phyloP scores from a whole-genome alignment of 108 stramenopile species.

The Aurantiochytrium sp. region DNA sequence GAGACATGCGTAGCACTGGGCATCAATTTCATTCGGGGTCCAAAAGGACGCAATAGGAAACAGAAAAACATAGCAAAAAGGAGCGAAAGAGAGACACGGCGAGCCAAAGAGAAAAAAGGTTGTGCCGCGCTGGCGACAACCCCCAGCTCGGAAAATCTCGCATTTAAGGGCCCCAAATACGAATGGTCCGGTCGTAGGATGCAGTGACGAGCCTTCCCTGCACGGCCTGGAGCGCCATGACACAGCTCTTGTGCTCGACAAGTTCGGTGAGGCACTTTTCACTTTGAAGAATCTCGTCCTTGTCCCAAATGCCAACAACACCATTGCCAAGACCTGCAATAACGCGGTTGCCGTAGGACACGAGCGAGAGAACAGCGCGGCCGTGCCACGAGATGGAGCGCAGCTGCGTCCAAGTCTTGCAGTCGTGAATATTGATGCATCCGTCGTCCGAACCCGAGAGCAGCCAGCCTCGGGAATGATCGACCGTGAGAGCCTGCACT shows the following conservation, averaged over 20 bases:
- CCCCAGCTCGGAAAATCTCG: too few species aligned
- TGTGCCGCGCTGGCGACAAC: too few species aligned
- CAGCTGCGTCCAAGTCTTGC: background rate
- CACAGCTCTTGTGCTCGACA: constrained; percentile 10
- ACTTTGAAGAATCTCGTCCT: background rate
- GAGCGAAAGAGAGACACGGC: too few species aligned
- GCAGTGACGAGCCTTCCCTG: background rate
- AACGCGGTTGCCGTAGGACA: background rate
- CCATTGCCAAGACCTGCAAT: background rate
- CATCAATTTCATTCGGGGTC: too few species aligned
- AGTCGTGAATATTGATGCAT: constrained; percentile 5
- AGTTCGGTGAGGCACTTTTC: background rate
- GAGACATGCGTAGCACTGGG: too few species aligned
- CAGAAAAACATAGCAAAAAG: too few species aligned
- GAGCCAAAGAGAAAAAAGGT: too few species aligned
- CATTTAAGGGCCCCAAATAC: background rate
- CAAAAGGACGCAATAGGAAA: too few species aligned
- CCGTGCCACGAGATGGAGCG: background rate
- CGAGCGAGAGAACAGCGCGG: background rate
- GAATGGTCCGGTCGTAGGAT: background rate
- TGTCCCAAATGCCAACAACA: background rate
- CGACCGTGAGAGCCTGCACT: constrained; percentile 2
- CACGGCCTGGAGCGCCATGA: background rate
- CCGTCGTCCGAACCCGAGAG: constrained; percentile 5
- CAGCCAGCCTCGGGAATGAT: background rate